A percentile compares a stretch with the other conserved stretches of the same genome.
Evolutionary conservation across 352 stramenopile genomes (phyloP).

Genomic region (Phytophthora brassicae): DNA sequence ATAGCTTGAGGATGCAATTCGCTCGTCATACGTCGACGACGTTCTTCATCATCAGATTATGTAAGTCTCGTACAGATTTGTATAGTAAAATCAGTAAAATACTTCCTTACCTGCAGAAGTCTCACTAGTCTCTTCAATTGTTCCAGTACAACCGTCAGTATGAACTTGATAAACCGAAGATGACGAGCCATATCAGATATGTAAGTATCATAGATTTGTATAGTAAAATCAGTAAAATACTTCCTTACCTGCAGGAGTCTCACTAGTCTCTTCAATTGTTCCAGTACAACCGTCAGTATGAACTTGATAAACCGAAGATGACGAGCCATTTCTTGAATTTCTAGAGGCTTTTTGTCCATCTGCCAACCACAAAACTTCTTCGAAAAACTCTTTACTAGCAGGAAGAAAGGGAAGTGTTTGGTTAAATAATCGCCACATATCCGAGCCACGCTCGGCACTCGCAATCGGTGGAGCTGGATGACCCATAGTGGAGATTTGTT

Average conservation of each 20-base stretch:
- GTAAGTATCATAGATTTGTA: neutral
- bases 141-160: too few species aligned
- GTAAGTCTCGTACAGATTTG: neutral
- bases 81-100: neutral
- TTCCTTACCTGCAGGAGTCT: slow-evolving; percentile 22
- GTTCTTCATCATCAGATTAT: slow-evolving; percentile 24
- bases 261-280: slow-evolving; percentile 7
- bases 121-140: slow-evolving; percentile 14
- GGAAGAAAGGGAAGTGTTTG: slow-evolving; percentile 80
- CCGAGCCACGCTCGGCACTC: slow-evolving; percentile 46
- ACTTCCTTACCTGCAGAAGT: slow-evolving; percentile 19
- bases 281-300: too few species aligned
- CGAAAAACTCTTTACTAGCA: slow-evolving; percentile 82
- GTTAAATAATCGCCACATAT: slow-evolving; percentile 77
- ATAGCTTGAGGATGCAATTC: slow-evolving; percentile 84
- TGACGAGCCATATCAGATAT: neutral
- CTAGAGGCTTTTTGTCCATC: slow-evolving; percentile 16
- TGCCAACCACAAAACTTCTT: slow-evolving; percentile 62
- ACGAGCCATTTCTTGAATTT: neutral
- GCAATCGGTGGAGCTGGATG: slow-evolving; percentile 63
- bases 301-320: neutral
- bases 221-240: neutral
- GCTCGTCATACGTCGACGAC: slow-evolving; percentile 54
- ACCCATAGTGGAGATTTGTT: slow-evolving; percentile 46
- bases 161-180: neutral